Percentiles rank a stretch among this genome's conserved stretches.
Conservation (phyloP, 2,329 filamentous ascomycete species). For the Nigrospora osmanthi region DNA sequence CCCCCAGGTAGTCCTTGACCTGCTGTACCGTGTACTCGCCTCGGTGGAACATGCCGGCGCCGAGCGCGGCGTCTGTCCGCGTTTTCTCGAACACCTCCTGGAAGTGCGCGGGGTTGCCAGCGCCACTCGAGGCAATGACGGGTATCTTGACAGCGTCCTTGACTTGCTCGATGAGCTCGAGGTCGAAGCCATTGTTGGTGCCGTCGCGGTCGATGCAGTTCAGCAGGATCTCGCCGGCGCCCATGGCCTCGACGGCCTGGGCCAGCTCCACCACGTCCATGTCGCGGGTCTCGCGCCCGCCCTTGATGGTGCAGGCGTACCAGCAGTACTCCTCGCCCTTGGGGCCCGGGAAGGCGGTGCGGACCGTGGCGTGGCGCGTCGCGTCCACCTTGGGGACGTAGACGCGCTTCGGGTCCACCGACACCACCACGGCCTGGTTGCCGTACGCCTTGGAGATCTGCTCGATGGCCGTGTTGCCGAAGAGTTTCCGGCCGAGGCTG, state of each 20-base stretch:
- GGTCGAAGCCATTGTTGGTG: constrained; percentile 87
- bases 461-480: constrained; percentile 86
- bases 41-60: constrained; percentile 95
- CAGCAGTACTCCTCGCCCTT: constrained; percentile 78
- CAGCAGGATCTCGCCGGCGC: constrained; percentile 84
- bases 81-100: constrained; percentile 83
- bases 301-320: constrained; percentile 97
- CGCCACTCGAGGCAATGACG: constrained; percentile 90
- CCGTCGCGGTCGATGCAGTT: constrained; percentile 98
- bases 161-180: constrained; percentile 83
- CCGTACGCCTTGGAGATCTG: constrained; percentile 91
- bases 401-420: constrained; percentile 85
- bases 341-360: constrained; percentile 62
- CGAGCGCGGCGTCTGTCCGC: constrained; percentile 81
- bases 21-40: constrained; percentile 91
- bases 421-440: constrained; percentile 93
- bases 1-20: constrained; percentile 76
- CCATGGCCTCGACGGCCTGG: constrained; percentile 90
- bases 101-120: constrained; percentile 82
- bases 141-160: constrained; percentile 84
- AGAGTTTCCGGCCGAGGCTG: constrained; percentile 56
- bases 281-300: constrained; percentile 88
- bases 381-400: constrained; percentile 71
- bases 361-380: constrained; percentile 63
- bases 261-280: constrained; percentile 86